A percentile compares a stretch with the other conserved stretches of the same genome.
phyloP scores from a whole-genome alignment of 768 basidiomycete genomes.

The Hydnomerulius pinastri region DNA sequence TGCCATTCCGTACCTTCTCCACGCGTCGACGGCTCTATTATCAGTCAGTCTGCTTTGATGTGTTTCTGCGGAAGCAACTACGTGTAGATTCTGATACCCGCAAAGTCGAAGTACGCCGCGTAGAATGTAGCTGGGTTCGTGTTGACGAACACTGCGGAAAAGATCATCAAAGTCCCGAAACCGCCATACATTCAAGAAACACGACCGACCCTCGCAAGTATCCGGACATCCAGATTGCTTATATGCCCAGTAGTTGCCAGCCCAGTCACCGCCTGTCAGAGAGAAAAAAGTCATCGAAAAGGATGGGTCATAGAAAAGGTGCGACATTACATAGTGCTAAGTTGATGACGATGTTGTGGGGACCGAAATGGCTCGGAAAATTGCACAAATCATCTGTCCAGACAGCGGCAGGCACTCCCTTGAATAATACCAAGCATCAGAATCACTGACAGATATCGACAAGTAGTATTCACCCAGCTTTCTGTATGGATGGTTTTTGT shows the following conservation, averaged over 20 bases:
- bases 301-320: neutral
- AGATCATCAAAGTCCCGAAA: neutral
- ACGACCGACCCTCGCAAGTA: slow-evolving; percentile 50
- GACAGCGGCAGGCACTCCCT: slow-evolving; percentile 35
- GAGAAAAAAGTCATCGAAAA: neutral
- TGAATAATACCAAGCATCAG: neutral
- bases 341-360: slow-evolving; percentile 39
- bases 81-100: slow-evolving; percentile 54
- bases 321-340: slow-evolving; percentile 61
- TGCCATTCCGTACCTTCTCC: too few species aligned
- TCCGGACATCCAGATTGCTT: slow-evolving; percentile 51
- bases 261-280: slow-evolving; percentile 57
- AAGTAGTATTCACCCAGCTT: slow-evolving; percentile 32
- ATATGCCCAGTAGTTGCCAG: slow-evolving; percentile 46
- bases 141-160: slow-evolving; percentile 37
- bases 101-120: slow-evolving; percentile 74
- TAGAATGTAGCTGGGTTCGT: slow-evolving; percentile 62
- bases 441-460: too few species aligned
- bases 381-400: slow-evolving; percentile 39
- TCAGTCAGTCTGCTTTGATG: neutral
- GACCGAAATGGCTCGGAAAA: slow-evolving; percentile 36
- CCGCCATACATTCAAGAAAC: neutral
- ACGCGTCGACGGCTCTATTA: too few species aligned
- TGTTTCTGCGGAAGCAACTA: slow-evolving; percentile 14
- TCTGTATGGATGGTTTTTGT: slow-evolving; percentile 22